Evolutionary conservation across 352 stramenopile genomes (phyloP).

Genomic region (Phytopythium montanum): DNA sequence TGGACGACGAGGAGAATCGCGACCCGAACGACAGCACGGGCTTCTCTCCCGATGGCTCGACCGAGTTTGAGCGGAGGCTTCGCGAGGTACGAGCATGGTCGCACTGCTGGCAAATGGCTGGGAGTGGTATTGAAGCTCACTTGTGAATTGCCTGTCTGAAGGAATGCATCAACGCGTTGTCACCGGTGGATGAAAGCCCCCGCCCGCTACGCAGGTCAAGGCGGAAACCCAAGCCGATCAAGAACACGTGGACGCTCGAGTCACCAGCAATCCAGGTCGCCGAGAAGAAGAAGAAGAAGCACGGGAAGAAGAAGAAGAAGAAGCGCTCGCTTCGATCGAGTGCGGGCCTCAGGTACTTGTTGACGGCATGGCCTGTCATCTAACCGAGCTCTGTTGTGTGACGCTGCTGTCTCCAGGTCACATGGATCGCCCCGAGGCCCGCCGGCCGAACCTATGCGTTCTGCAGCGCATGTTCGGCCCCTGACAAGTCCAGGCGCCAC

Average conservation of each 20-base stretch:
- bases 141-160: neutral
- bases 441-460: constrained; percentile 18
- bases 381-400: neutral
- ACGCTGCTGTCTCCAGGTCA: neutral
- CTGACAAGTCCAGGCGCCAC: neutral
- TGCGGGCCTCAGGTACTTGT: neutral
- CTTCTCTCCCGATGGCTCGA: neutral
- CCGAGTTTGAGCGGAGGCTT: too few relatives aligned
- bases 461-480: constrained; percentile 52
- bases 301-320: neutral
- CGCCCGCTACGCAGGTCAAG: neutral
- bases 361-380: neutral
- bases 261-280: constrained; percentile 10
- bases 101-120: too few relatives aligned
- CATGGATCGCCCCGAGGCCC: neutral
- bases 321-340: neutral
- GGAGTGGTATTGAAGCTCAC: too few relatives aligned
- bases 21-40: neutral
- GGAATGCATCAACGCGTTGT: neutral
- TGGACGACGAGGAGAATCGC: neutral
- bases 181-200: neutral
- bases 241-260: constrained; percentile 21
- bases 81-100: neutral
- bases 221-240: constrained; percentile 4
- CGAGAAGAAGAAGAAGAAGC: neutral